These are phyloP conservation scores for Luvunga scandens DNA, from an alignment of 345 rosid genomes.

Conservation along the genomic window DNA sequence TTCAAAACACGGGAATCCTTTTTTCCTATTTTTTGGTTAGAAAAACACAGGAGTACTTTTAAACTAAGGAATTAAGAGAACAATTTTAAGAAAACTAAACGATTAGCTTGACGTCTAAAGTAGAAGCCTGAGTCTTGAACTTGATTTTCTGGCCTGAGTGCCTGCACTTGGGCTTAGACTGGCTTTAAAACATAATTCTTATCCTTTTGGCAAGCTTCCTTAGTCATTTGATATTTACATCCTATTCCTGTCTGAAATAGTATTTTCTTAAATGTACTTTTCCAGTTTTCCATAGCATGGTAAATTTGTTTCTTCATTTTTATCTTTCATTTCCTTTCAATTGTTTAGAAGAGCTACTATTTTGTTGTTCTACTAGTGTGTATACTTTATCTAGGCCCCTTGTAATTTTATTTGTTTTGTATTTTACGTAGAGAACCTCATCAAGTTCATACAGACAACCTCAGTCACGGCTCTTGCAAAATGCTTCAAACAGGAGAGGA, in stretches of 20 bases:
- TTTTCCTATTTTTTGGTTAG: background rate
- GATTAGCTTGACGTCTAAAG: background rate
- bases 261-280: background rate
- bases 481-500: conserved; percentile 51
- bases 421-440: conserved; percentile 37
- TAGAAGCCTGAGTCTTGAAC: background rate
- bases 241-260: background rate
- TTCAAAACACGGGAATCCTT: background rate
- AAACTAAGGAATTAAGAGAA: background rate
- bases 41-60: background rate
- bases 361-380: background rate
- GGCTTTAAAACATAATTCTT: background rate
- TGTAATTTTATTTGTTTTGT: conserved; percentile 8
- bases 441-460: conserved; percentile 36
- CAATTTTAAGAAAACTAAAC: background rate
- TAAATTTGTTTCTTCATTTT: background rate
- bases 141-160: background rate
- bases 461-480: conserved; percentile 33
- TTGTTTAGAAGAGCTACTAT: background rate
- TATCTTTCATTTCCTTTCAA: background rate
- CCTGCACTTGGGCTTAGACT: background rate
- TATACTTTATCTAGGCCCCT: background rate
- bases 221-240: background rate
- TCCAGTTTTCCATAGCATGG: background rate
- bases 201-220: background rate